Percentiles rank a stretch among this genome's conserved stretches.
These are phyloP conservation scores for Neoscytalidium dimidiatum DNA, from an alignment of 2,329 filamentous ascomycete species.

Conservation along the genomic window DNA sequence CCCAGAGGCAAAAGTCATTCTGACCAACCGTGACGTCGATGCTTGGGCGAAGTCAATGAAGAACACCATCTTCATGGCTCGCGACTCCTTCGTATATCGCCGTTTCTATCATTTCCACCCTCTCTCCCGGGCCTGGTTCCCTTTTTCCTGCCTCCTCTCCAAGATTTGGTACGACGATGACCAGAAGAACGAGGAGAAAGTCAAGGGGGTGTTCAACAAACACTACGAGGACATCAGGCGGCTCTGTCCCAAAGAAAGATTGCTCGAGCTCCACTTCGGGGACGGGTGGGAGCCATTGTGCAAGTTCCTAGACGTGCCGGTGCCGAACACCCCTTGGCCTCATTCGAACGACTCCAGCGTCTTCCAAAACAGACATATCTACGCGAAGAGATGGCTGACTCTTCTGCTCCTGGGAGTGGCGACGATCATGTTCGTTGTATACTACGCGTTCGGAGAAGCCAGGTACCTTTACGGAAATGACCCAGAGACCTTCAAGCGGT, in stretches of 20 bases:
- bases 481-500: too few relatives aligned
- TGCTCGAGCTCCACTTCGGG: slow-evolving; percentile 29
- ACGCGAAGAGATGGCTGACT: too few relatives aligned
- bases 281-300: slow-evolving; percentile 34
- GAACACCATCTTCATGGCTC: slow-evolving; percentile 8
- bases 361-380: too few relatives aligned
- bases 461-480: too few relatives aligned
- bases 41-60: slow-evolving; percentile 18
- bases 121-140: neutral
- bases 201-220: slow-evolving; percentile 15
- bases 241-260: slow-evolving; percentile 25
- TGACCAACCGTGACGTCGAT: slow-evolving; percentile 19
- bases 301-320: slow-evolving; percentile 28
- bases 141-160: neutral
- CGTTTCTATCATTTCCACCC: neutral
- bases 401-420: too few relatives aligned
- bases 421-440: too few relatives aligned
- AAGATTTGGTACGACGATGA: neutral
- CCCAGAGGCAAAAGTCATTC: slow-evolving; percentile 26
- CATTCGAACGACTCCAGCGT: slow-evolving; percentile 19
- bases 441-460: too few relatives aligned
- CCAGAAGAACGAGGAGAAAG: slow-evolving; percentile 10
- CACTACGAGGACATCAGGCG: slow-evolving; percentile 24
- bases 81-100: neutral
- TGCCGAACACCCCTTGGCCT: slow-evolving; percentile 29